These are phyloP conservation scores for Termitomyces sp. DNA, from an alignment of 768 basidiomycete genomes.

Conservation along the genomic window DNA sequence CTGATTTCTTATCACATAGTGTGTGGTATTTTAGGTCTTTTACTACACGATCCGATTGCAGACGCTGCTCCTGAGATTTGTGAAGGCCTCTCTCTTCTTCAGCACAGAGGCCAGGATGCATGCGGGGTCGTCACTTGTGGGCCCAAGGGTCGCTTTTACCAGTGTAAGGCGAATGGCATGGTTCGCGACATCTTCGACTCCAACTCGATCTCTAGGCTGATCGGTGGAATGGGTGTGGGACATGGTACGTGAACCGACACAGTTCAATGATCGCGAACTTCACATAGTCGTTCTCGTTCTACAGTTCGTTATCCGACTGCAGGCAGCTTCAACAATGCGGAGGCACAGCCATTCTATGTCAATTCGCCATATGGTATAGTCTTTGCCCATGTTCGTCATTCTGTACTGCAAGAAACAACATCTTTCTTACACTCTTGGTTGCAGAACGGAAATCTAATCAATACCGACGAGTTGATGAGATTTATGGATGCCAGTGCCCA, in stretches of 20 bases:
- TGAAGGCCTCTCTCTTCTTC: constrained; percentile 92
- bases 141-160: constrained; percentile 89
- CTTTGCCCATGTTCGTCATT: constrained; percentile 80
- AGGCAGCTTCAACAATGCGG: constrained; percentile 92
- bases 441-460: constrained; percentile 98
- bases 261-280: constrained; percentile 14
- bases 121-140: constrained; percentile 97
- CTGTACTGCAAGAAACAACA: not conserved
- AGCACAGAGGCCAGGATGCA: constrained; percentile 97
- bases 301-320: constrained; percentile 97
- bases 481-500: constrained; percentile 96
- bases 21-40: constrained; percentile 91
- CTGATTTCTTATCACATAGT: constrained; percentile 29
- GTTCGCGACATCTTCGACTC: constrained; percentile 94
- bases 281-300: constrained; percentile 2
- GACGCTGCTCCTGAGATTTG: constrained; percentile 85
- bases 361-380: constrained; percentile 99
- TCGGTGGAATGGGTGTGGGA: constrained; percentile 96
- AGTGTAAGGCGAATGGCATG: constrained; percentile 99
- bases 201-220: constrained; percentile 64
- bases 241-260: constrained; percentile 57
- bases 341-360: constrained; percentile 99
- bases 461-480: constrained; percentile 79
- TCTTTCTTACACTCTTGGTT: constrained; percentile 1
- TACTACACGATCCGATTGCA: constrained; percentile 70